Base-by-base conservation (phyloP, 176 grass and related monocot genomes). In the Zoysia pacifica region DNA sequence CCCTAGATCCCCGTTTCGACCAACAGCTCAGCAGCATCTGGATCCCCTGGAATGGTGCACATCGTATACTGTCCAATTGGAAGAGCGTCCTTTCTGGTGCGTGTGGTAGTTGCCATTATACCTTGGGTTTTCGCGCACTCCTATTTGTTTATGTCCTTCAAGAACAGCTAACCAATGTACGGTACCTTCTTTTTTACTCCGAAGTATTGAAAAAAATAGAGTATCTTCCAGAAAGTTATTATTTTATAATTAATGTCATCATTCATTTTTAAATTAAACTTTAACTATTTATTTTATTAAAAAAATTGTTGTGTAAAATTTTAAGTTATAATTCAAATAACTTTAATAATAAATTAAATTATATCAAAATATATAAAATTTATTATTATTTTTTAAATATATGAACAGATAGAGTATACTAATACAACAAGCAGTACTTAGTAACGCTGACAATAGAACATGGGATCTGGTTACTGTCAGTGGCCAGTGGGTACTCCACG, bases 1-100 rank as follows among this genome's bases (percentile, higher is more conserved):
- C 54, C 62, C 44, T 12, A 35, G 18, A 69, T 53, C 55, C 39
- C 55, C 59, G 12, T 37, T 13, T 44, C 75, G 44, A 11, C 68
- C 7, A 66, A 67, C 69, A 83, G 62, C 69, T 68, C 69, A 45
- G 46, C 50, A 37, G 3, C 62, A 59, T 47, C 81, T 51, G 62
- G 51, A 83, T 68, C 61, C 9, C 59, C 9, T 42, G n/a, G 28
- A 38, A 37, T 36, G 76, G 48, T 41, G 11, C 11, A 46, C 60
- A 65, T 40, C 67, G 39, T 15, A 46, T 42, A 55, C 14, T 16
- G 3, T 50, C 37, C 16, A 28, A 54, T 42, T 46, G 43, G 19
- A 5, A 5, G 19, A 5, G 2, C 18, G 3, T 13, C 6, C 6
- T 12, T 0, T 3, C 13, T 3, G 20, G 65, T 3, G 14, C 15